Conservation (phyloP, 352 stramenopile genomes). For the Phytophthora palmivora region DNA sequence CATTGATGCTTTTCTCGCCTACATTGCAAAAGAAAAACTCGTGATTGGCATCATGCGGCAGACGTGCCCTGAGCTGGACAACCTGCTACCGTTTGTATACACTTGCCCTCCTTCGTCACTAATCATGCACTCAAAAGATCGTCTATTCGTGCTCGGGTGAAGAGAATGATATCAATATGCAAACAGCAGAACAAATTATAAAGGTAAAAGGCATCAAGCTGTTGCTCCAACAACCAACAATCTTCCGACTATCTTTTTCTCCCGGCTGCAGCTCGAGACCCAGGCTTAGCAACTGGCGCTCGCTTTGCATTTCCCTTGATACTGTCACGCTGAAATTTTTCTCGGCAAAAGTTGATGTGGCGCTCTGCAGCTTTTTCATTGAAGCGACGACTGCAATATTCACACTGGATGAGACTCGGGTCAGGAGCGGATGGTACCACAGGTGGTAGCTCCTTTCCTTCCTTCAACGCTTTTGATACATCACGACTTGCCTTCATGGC, state of each 20-base stretch:
- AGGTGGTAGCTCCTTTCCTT: conserved; percentile 67
- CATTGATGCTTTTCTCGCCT: conserved; percentile 53
- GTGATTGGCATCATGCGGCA: conserved; percentile 57
- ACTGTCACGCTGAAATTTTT: conserved; percentile 74
- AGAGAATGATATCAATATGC: background rate
- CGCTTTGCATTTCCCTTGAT: conserved; percentile 56
- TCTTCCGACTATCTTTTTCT: conserved; percentile 52
- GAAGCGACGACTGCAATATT: conserved; percentile 91
- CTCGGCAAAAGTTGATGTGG: conserved; percentile 93
- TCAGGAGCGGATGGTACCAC: conserved; percentile 71
- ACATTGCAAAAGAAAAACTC: conserved; percentile 50
- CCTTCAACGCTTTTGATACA: conserved; percentile 69
- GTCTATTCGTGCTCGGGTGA: conserved; percentile 61
- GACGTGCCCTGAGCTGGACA: conserved; percentile 51
- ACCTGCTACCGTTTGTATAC: conserved; percentile 70
- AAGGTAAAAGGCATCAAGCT: conserved; percentile 3
- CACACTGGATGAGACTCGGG: conserved; percentile 90
- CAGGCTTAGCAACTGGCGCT: conserved; percentile 39
- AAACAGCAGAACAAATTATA: background rate
- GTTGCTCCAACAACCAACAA: background rate
- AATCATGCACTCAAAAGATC: conserved; percentile 57
- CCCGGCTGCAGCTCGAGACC: conserved; percentile 37
- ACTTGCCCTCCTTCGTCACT: conserved; percentile 59
- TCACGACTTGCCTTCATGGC: conserved; percentile 88
- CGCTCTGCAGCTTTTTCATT: conserved; percentile 93